Percentiles rank a stretch among this genome's conserved stretches.
phyloP scores from a whole-genome alignment of 208 protist species.

The Acanthamoeba healyi region DNA sequence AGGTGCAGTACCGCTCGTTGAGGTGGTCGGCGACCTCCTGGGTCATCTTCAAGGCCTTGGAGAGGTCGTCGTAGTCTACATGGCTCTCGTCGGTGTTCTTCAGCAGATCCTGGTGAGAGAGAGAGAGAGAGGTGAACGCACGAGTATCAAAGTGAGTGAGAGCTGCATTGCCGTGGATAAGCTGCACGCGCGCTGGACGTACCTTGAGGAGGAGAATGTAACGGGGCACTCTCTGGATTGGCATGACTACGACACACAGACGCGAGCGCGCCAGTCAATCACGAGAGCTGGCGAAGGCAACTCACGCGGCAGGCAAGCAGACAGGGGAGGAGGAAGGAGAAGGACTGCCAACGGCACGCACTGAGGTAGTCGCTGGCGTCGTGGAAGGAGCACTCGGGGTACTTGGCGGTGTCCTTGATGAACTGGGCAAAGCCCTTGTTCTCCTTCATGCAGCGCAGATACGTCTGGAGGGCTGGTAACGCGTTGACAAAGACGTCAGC shows the following conservation, averaged over 20 bases:
- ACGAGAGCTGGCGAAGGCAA: too few species aligned
- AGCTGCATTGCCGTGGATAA: too few species aligned
- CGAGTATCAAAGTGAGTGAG: not conserved
- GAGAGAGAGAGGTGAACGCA: too few species aligned
- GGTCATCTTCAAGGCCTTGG: slow-evolving; percentile 31
- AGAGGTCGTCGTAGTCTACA: slow-evolving; percentile 58
- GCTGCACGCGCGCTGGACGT: too few species aligned
- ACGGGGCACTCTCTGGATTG: slow-evolving; percentile 52
- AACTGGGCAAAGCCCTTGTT: slow-evolving; percentile 56
- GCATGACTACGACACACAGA: not conserved
- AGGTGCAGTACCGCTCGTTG: slow-evolving; percentile 36
- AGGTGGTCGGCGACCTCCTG: slow-evolving; percentile 57
- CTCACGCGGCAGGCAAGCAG: too few species aligned
- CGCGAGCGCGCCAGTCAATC: too few species aligned
- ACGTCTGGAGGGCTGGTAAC: slow-evolving; percentile 42
- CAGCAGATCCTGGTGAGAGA: slow-evolving; percentile 70
- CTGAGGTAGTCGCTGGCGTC: slow-evolving; percentile 62
- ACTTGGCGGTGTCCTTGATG: slow-evolving; percentile 67
- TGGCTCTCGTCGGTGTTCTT: slow-evolving; percentile 55
- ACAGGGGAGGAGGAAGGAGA: not conserved
- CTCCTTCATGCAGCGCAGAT: slow-evolving; percentile 55
- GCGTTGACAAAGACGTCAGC: too few species aligned
- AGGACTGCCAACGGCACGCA: not conserved
- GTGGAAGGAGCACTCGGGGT: slow-evolving; percentile 48
- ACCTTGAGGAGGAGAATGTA: slow-evolving; percentile 56